Base-by-base conservation (phyloP, 108 stramenopile genomes). In the Stephanodiscus minutulus region DNA sequence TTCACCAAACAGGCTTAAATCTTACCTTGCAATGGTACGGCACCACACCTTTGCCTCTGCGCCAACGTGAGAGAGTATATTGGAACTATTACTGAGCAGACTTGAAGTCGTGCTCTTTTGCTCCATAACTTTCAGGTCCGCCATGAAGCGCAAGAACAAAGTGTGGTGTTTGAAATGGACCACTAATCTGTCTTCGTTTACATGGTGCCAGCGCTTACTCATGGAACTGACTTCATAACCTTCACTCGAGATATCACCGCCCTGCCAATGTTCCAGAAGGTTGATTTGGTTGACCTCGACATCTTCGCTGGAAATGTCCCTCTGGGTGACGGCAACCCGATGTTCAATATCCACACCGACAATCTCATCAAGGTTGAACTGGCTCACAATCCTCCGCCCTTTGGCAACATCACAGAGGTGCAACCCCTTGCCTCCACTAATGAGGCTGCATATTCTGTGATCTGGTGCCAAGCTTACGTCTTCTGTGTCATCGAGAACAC, bases 361-460 rank as follows among this genome's bases (percentile, higher is more conserved):
- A 9, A 95, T 71, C 28, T 91, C 88, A 22, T 84, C 47, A 29
- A 92, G 63, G 4, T 73, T 54, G 59, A 91, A 72, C 33, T 87
- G 85, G 12, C 88, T 86, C n/a, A 95, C 79, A 48, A 91, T 74
- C 50, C 80, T 89, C 53, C 94, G 66, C 21, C 91, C 91, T 35
- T 31, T 61, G n/a, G 90, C 89, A 60, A 90, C 82, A 70, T 92
- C 94, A n/a, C 74, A 61, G 3, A 95, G 81, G 21, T 87, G 56
- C 17, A 92, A 65, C 18, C 90, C 88, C 64, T 90, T 95, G 22
- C 93, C 91, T 21, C 94, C 94, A 55, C 86, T 87, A 3, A 66
- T 83, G 1, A 75, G 72, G 61, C 46, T 60, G 2, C 86, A 55
- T 21, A 75, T 77, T 33, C 72, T 18, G 20, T 18, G 43, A 58